phyloP scores from a whole-genome alignment of 2,329 filamentous ascomycete genomes.

The Xylariaceae sp. region DNA sequence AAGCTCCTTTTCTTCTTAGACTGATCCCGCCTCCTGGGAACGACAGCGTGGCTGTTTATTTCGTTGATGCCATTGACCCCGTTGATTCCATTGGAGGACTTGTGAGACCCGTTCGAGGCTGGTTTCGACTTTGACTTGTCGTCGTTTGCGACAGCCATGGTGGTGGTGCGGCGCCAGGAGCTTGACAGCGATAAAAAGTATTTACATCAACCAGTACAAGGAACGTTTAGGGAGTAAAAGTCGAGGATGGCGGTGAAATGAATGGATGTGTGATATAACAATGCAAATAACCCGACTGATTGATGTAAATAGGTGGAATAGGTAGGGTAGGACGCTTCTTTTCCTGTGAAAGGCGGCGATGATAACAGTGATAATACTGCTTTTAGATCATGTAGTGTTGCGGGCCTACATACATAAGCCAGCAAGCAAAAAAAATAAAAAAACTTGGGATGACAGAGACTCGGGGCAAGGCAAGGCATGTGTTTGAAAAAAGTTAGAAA shows the following conservation, averaged over 20 bases:
- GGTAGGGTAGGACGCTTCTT: too few species aligned
- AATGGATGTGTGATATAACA: slow-evolving; percentile 6
- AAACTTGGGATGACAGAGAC: too few species aligned
- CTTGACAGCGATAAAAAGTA: slow-evolving; percentile 2
- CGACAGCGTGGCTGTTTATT: slow-evolving; percentile 43
- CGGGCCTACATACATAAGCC: not conserved
- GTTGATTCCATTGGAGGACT: slow-evolving; percentile 31
- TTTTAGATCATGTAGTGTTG: not conserved
- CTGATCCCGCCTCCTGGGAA: slow-evolving; percentile 35
- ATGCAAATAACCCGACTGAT: not conserved
- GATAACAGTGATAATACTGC: not conserved
- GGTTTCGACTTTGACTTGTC: slow-evolving; percentile 23
- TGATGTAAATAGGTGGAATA: not conserved
- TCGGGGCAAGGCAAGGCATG: not conserved
- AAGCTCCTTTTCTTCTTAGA: slow-evolving; percentile 35
- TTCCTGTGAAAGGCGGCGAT: not conserved
- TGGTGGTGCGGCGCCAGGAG: slow-evolving; percentile 3
- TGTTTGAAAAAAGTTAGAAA: not conserved
- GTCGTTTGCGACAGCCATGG: slow-evolving; percentile 28
- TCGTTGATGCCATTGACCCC: slow-evolving; percentile 33
- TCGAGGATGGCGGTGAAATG: not conserved
- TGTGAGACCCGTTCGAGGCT: slow-evolving; percentile 44
- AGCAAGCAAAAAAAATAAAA: too few species aligned
- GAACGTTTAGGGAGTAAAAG: not conserved
- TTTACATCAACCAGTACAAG: slow-evolving; percentile 12